Percentiles rank a stretch among this genome's conserved stretches.
These are phyloP conservation scores for Martensiomyces pterosporus DNA, from an alignment of 192 early-diverging fungal genomes.

Conservation along the genomic window DNA sequence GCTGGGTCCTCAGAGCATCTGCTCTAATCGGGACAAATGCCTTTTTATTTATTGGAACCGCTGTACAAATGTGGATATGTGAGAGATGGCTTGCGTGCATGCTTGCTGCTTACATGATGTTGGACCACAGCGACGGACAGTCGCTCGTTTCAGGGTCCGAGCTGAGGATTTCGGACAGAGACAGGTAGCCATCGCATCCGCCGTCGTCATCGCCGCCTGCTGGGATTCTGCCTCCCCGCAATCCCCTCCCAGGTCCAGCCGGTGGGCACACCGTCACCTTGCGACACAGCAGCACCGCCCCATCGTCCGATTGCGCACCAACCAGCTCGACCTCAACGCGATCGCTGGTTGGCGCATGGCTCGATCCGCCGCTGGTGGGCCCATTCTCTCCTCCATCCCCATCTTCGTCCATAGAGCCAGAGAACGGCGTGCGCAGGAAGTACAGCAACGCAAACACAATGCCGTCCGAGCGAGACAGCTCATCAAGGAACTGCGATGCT, in stretches of 20 bases:
- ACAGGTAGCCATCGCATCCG: neutral
- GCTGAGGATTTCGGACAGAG: conserved; percentile 9
- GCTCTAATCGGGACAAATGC: too few species aligned
- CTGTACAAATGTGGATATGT: too few species aligned
- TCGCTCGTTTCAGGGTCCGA: conserved; percentile 11
- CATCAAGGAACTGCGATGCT: conserved; percentile 2
- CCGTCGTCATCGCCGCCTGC: neutral
- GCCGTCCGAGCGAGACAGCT: neutral
- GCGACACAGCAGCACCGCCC: conserved; percentile 7
- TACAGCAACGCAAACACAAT: conserved; percentile 5
- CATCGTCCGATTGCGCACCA: conserved; percentile 5
- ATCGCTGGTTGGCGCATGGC: too few species aligned
- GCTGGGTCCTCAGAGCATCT: too few species aligned
- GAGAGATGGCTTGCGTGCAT: too few species aligned
- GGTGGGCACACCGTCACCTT: conserved; percentile 1
- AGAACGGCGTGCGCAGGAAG: neutral
- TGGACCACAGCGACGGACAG: conserved; percentile 3
- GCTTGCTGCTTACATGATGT: neutral
- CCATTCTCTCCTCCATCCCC: too few species aligned
- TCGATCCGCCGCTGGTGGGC: too few species aligned
- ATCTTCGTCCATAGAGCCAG: neutral
- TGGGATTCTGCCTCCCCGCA: neutral
- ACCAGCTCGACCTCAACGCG: conserved; percentile 11
- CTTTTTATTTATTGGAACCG: neutral
- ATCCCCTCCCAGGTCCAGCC: neutral